Base-by-base conservation (phyloP, 225 moss, liverwort and hornwort genomes). In the Physcomitrellopsis africana region DNA sequence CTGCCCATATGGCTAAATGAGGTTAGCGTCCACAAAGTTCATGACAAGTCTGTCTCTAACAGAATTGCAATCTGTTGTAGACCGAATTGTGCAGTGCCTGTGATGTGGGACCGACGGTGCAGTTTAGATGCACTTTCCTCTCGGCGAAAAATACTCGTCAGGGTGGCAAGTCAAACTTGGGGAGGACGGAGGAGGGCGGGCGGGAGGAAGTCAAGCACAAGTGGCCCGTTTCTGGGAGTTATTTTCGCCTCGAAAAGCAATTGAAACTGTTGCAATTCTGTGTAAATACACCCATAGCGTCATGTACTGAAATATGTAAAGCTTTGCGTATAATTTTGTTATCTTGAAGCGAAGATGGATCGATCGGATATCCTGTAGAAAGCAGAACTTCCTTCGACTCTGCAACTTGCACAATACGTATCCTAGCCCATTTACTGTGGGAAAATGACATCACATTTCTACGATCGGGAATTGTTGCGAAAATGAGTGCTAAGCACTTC, bases 351-450 rank as follows among this genome's bases (percentile, higher is more conserved):
- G 26, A 1, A 68, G 62, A 37, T 37, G 32, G 1, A 37, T 37
- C 32, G 1, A 7, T 7, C 4, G 7, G 4, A 5, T 37, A 37
- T 7, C 32, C 4, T 2, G 32, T 37, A 37, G 32, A 37, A 37
- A 37, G 1, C 4, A 37, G 32, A 37, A 37, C 4, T 37, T 37
- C 4, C 32, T 37, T 37, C 32, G 32, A 7, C 32, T 37, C 32
- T 37, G 32, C 14, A 19, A 44, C 47, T 24, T 47, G 32, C 74
- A 53, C 10, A 45, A n/a, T 16, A 22, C 11, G 26, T 14, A 76
- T 79, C 79, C 79, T n/a, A 75, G 79, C 79, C 75, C 83, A 71
- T 70, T 49, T 68, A 13, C 20, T 24, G 1, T 37, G 32, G 32
- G 7, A 37, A 45, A 52, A 71, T 45, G 22, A 63, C 29, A 1